Conservation (phyloP, 2,329 filamentous ascomycete genomes). For the Apiospora arundinis region DNA sequence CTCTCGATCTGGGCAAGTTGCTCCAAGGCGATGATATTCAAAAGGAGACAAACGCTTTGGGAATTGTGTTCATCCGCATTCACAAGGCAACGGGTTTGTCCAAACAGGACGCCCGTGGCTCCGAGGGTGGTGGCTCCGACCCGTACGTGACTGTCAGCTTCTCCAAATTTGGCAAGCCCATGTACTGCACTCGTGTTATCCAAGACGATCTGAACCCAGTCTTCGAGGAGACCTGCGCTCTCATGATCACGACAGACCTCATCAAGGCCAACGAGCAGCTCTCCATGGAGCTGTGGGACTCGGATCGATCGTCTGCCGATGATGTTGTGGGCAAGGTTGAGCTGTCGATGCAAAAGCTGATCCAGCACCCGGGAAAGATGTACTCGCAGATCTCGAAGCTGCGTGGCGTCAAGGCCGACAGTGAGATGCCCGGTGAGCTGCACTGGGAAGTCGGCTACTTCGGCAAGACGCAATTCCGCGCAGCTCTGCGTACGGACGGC, state of each 20-base stretch:
- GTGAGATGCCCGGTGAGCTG: conserved; percentile 88
- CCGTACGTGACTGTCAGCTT: conserved; percentile 95
- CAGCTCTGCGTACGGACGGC: conserved; percentile 84
- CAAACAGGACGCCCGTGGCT: conserved; percentile 87
- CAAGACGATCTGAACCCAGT: conserved; percentile 92
- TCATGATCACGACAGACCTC: conserved; percentile 86
- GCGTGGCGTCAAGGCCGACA: conserved; percentile 81
- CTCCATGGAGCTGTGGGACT: conserved; percentile 95
- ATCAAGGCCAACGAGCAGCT: conserved; percentile 94
- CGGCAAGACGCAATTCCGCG: conserved; percentile 85
- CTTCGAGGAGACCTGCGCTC: conserved; percentile 85
- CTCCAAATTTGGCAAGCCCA: conserved; percentile 96
- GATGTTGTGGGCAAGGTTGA: conserved; percentile 96
- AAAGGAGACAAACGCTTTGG: conserved; percentile 85
- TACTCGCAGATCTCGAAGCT: conserved; percentile 87
- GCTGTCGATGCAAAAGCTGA: conserved; percentile 91
- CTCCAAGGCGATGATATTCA: conserved; percentile 90
- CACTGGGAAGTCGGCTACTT: conserved; percentile 98
- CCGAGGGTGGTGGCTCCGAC: conserved; percentile 85
- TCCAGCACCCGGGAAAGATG: conserved; percentile 92
- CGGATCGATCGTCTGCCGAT: conserved; percentile 88
- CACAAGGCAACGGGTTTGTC: conserved; percentile 86
- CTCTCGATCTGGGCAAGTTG: conserved; percentile 87
- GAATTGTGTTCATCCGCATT: conserved; percentile 91
- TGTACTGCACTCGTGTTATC: conserved; percentile 96